Percentiles rank a stretch among this genome's conserved stretches.
phyloP scores from a whole-genome alignment of 805 yeast genomes.

The Wickerhamomyces silvicola region DNA sequence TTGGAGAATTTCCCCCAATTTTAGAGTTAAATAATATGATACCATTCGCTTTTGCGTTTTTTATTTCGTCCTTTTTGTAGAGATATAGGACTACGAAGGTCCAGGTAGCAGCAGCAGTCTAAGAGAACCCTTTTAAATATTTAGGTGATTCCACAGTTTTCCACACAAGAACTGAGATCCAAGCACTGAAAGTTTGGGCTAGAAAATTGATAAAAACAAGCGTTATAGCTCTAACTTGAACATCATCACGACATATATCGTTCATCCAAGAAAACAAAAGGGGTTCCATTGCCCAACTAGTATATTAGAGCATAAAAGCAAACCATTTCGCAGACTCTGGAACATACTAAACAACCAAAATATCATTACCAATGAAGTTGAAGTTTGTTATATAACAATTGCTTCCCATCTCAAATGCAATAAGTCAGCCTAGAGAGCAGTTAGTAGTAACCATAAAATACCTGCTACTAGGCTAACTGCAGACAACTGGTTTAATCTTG shows the following conservation, averaged over 20 bases:
- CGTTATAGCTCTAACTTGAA: slow-evolving; percentile 44
- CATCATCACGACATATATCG: slow-evolving; percentile 50
- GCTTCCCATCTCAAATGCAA: slow-evolving; percentile 32
- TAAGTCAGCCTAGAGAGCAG: slow-evolving; percentile 25
- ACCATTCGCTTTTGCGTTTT: slow-evolving; percentile 31
- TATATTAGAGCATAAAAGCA: slow-evolving; percentile 26
- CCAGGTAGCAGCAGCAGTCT: slow-evolving; percentile 29
- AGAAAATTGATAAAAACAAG: slow-evolving; percentile 43
- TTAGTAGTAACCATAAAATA: slow-evolving; percentile 6
- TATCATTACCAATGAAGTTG: slow-evolving; percentile 40
- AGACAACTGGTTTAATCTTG: slow-evolving; percentile 35
- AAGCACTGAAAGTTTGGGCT: slow-evolving; percentile 43
- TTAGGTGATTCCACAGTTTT: slow-evolving; percentile 49
- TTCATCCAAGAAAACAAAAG: slow-evolving; percentile 54
- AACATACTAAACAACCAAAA: slow-evolving; percentile 47
- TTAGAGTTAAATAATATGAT: slow-evolving; percentile 26
- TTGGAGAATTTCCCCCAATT: slow-evolving; percentile 13
- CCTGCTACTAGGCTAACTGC: slow-evolving; percentile 33
- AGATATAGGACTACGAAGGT: slow-evolving; percentile 26
- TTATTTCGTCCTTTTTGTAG: slow-evolving; percentile 34
- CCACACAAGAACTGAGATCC: slow-evolving; percentile 31
- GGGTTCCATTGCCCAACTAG: slow-evolving; percentile 50
- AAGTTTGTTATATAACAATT: slow-evolving; percentile 38
- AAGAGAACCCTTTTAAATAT: slow-evolving; percentile 45
- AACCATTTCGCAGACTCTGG: slow-evolving; percentile 50